Evolutionary conservation across 2,329 filamentous ascomycete species (phyloP).

Genomic region (Colletotrichum tamarilloi): DNA sequence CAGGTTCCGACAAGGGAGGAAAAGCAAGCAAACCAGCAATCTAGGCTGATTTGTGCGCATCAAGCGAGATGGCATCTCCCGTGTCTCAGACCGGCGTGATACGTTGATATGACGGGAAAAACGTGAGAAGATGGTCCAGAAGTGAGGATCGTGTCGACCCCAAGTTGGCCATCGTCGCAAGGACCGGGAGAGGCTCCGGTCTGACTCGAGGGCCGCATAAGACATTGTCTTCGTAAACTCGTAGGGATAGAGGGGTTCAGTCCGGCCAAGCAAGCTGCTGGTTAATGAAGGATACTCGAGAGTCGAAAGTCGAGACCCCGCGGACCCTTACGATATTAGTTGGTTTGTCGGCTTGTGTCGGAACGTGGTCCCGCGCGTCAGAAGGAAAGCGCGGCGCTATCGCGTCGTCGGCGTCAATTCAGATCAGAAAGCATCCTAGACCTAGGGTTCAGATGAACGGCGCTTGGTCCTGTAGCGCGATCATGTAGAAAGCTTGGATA

Average conservation of each 20-base stretch:
- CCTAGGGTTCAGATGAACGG: constrained; percentile 10
- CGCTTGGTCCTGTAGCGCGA: not conserved
- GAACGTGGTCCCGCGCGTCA: constrained; percentile 16
- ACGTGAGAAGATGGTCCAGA: not conserved
- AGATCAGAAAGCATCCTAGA: not conserved
- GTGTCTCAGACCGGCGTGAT: constrained; percentile 19
- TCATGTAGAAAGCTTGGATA: constrained; percentile 1
- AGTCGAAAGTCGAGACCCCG: not conserved
- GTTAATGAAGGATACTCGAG: not conserved
- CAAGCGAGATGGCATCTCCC: constrained; percentile 19
- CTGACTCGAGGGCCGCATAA: not conserved
- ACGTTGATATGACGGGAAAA: not conserved
- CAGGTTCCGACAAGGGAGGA: constrained; percentile 6
- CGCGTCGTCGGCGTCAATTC: constrained; percentile 22
- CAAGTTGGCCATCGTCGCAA: not conserved
- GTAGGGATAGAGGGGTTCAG: not conserved
- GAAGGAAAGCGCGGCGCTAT: constrained; percentile 18
- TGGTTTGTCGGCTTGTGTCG: constrained; percentile 17
- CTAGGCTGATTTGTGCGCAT: not conserved
- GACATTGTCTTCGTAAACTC: not conserved
- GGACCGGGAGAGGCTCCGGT: not conserved
- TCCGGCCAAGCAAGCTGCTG: not conserved
- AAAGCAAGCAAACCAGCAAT: constrained; percentile 17
- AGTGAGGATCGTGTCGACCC: not conserved
- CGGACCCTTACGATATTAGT: not conserved